A percentile compares a stretch with the other conserved stretches of the same genome.
Conservation (phyloP, 1,139 yeast species). For the Magnusiomyces magnusii region DNA sequence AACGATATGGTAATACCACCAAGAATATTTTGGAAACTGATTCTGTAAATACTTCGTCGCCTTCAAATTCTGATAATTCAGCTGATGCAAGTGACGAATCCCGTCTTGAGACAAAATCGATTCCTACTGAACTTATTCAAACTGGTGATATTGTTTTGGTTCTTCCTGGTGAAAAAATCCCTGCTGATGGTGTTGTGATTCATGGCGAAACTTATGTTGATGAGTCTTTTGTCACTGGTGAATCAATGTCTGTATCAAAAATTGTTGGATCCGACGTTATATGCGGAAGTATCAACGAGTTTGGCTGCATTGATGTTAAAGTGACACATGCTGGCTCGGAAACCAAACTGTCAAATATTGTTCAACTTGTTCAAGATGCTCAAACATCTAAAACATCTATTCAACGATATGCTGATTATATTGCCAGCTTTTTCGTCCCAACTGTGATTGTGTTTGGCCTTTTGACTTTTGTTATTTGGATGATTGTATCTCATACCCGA, state of each 20-base stretch:
- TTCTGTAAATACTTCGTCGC: background rate
- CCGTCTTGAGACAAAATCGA: conserved; percentile 28
- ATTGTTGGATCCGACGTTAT: conserved; percentile 53
- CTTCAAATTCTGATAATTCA: conserved; percentile 9
- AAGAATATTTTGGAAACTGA: background rate
- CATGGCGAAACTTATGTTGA: conserved; percentile 77
- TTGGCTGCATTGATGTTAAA: conserved; percentile 59
- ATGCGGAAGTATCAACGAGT: conserved; percentile 89
- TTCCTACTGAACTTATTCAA: conserved; percentile 73
- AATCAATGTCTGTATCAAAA: conserved; percentile 67
- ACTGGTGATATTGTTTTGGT: conserved; percentile 67
- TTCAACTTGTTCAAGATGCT: conserved; percentile 78
- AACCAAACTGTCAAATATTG: conserved; percentile 83
- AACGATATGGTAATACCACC: background rate
- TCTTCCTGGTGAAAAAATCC: conserved; percentile 79
- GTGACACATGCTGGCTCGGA: conserved; percentile 70
- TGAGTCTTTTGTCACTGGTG: conserved; percentile 89
- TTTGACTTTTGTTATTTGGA: conserved; percentile 67
- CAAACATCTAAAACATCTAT: conserved; percentile 87
- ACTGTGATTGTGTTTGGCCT: conserved; percentile 55
- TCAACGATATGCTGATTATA: conserved; percentile 76
- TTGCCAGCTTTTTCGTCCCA: conserved; percentile 87
- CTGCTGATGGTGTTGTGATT: conserved; percentile 81
- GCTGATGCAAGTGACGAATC: conserved; percentile 4
- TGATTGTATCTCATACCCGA: conserved; percentile 37